phyloP scores from a whole-genome alignment of 164 flowering plant species.

The Annona squamosa region DNA sequence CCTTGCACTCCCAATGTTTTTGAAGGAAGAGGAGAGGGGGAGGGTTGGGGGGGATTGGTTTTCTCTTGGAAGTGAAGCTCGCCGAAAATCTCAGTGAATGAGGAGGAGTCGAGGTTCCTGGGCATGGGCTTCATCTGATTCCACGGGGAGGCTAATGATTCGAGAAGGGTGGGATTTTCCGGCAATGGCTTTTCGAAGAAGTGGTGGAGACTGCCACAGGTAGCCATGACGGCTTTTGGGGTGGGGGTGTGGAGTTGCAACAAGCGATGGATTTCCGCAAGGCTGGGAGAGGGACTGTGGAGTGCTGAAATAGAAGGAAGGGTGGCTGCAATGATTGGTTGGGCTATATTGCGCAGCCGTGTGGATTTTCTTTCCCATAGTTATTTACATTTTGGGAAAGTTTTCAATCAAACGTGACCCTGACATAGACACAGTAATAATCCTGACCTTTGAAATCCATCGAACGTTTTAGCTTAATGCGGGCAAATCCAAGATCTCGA shows the following conservation, averaged over 20 bases:
- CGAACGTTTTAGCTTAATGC: no score
- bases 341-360: background rate
- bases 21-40: background rate
- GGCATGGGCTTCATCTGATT: conserved; percentile 37
- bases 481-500: no score
- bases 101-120: conserved; percentile 19
- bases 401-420: no score
- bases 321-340: background rate
- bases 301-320: background rate
- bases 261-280: background rate
- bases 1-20: background rate
- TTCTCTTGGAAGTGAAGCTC: conserved; percentile 65
- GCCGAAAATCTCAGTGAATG: conserved; percentile 68
- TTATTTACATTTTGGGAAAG: no score
- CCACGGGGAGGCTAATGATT: conserved; percentile 44
- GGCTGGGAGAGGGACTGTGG: background rate
- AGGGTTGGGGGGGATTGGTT: conserved; percentile 6
- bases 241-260: background rate
- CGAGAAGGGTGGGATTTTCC: conserved; percentile 41
- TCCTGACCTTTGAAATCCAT: no score
- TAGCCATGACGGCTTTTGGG: conserved; percentile 34
- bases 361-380: no score
- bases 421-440: no score
- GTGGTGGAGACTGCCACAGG: conserved; percentile 61
- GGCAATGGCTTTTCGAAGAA: conserved; percentile 57